phyloP scores from a whole-genome alignment of 441 rosid genomes.

The Mallotus japonicus region DNA sequence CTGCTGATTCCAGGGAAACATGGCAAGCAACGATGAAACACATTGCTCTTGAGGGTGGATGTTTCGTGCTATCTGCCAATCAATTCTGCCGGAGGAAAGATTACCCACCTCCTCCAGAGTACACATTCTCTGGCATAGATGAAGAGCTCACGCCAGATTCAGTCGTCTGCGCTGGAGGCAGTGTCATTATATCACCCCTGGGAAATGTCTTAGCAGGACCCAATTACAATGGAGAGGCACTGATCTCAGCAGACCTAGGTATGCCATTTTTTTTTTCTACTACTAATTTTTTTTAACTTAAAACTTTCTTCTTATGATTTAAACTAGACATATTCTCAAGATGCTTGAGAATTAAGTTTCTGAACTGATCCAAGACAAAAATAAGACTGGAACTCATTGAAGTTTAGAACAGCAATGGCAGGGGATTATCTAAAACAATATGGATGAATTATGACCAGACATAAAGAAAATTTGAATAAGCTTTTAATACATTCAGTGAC shows the following conservation, averaged over 20 bases:
- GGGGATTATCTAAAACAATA: too few species aligned
- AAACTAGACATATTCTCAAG: too few species aligned
- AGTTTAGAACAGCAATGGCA: too few species aligned
- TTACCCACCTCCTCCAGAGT: slow-evolving; percentile 88
- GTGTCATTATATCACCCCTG: slow-evolving; percentile 80
- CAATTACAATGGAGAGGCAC: slow-evolving; percentile 76
- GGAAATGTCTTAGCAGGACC: slow-evolving; percentile 87
- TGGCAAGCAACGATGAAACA: slow-evolving; percentile 92
- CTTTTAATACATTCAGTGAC: too few species aligned
- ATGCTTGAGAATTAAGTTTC: background rate
- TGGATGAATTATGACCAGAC: too few species aligned
- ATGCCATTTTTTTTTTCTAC: slow-evolving; percentile 16
- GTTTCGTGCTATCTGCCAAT: slow-evolving; percentile 82
- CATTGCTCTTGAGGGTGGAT: slow-evolving; percentile 93
- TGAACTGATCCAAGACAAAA: too few species aligned
- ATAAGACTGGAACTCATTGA: too few species aligned
- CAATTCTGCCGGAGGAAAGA: slow-evolving; percentile 86
- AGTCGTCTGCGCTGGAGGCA: slow-evolving; percentile 87
- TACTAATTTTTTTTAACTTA: background rate
- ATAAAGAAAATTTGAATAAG: too few species aligned
- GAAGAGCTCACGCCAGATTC: slow-evolving; percentile 67
- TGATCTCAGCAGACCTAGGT: slow-evolving; percentile 87
- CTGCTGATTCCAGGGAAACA: slow-evolving; percentile 76
- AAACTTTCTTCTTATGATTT: background rate
- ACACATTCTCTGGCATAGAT: slow-evolving; percentile 60